Percentiles rank a stretch among this genome's conserved stretches.
phyloP scores from a whole-genome alignment of 2,329 filamentous ascomycete genomes.

The Paecilomyces niveus region DNA sequence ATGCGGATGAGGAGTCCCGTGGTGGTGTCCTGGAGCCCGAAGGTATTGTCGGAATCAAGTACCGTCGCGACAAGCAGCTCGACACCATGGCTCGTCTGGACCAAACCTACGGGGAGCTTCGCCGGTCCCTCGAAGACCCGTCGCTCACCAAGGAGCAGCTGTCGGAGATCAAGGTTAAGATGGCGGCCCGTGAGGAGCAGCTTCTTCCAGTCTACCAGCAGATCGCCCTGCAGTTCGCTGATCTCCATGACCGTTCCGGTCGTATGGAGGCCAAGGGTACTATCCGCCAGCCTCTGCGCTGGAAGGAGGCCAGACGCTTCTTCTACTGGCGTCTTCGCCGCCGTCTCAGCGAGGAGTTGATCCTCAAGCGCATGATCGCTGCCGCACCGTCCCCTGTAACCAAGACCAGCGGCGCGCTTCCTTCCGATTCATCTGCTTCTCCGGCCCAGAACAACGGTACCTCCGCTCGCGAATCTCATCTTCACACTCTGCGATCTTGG shows the following conservation, averaged over 20 bases:
- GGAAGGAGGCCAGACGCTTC: constrained; percentile 87
- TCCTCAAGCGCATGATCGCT: constrained; percentile 76
- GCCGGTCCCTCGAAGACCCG: constrained; percentile 65
- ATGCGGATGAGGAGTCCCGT: constrained; percentile 88
- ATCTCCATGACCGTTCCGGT: constrained; percentile 91
- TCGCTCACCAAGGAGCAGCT: constrained; percentile 66
- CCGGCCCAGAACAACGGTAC: constrained; percentile 23
- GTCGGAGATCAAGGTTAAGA: constrained; percentile 72
- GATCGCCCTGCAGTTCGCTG: constrained; percentile 93
- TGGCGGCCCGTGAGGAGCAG: constrained; percentile 76
- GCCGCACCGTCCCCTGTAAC: constrained; percentile 31
- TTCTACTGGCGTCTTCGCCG: constrained; percentile 99
- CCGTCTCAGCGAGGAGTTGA: constrained; percentile 93
- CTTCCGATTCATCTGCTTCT: constrained; percentile 27
- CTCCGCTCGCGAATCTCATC: constrained; percentile 56
- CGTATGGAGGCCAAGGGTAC: constrained; percentile 98
- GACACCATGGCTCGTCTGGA: constrained; percentile 96
- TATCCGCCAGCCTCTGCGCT: constrained; percentile 76
- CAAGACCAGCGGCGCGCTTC: constrained; percentile 36
- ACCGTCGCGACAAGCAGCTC: constrained; percentile 92
- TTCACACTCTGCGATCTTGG: constrained; percentile 77
- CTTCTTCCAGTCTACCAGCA: constrained; percentile 90
- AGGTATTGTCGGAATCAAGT: constrained; percentile 98
- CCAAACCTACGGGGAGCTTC: constrained; percentile 71
- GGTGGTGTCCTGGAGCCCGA: constrained; percentile 97